Percentiles rank a stretch among this genome's conserved stretches.
Conservation (phyloP, 108 stramenopile species). For the Cylindrotheca closterium region DNA sequence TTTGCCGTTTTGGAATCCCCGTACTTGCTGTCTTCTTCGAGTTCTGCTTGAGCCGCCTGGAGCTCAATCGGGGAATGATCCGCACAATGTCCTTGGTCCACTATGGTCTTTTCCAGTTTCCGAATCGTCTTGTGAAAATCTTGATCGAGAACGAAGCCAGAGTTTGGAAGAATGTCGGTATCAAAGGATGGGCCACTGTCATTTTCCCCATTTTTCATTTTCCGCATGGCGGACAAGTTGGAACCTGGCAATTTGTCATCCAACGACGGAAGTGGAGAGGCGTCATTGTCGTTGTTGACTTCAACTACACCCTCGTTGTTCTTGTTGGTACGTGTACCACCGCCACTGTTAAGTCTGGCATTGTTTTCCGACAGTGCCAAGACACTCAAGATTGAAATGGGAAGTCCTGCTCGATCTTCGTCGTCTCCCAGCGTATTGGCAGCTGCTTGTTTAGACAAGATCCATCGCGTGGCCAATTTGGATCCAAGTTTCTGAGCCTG, state of each 20-base stretch:
- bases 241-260: not conserved
- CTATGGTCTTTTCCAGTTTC: slow-evolving; percentile 2
- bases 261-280: not conserved
- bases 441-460: not conserved
- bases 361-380: no score
- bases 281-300: no score
- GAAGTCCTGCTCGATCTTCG: no score
- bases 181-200: slow-evolving; percentile 15
- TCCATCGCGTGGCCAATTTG: slow-evolving; percentile 18
- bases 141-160: not conserved
- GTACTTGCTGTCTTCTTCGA: not conserved
- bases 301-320: no score
- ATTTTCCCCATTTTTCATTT: slow-evolving; percentile 24
- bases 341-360: no score
- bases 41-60: not conserved
- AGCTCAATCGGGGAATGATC: not conserved
- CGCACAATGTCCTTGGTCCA: slow-evolving; percentile 3
- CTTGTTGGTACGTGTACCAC: no score
- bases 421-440: not conserved
- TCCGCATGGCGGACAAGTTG: slow-evolving; percentile 15
- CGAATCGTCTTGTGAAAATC: slow-evolving; percentile 7
- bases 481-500: not conserved
- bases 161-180: not conserved
- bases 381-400: no score
- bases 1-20: not conserved